Evolutionary conservation across 179 eudicot species (phyloP), one percentile per base, ranked within the genome.

Genomic region (Amaranthus tricolor): DNA sequence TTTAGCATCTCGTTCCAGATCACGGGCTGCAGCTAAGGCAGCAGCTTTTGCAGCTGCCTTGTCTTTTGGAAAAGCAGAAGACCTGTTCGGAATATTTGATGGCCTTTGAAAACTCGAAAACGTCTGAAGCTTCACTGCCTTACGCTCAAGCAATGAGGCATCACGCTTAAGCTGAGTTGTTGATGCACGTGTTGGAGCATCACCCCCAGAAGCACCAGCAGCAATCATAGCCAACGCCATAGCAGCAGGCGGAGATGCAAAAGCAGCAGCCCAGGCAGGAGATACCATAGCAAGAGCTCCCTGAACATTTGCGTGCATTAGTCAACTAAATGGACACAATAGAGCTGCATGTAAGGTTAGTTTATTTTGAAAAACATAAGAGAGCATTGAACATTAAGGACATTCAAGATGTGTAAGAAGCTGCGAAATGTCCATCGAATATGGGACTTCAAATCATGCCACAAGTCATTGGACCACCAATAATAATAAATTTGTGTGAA

Each of bases 141-240:
- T 96, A 31, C 99, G 86, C 83, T 96, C 99, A 49, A 93, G 88
- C 76, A 89, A 71, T 24, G 99, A 91, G 55, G 88, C 80, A 70
- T 96, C 98, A 53, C 97, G 98, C 77, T 83, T 89, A 61, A 93
- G 90, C 44, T 87, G 93, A 52, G 92, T 73, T 68, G 86, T 74
- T 76, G 86, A 73, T 77, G 87, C 89, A 49, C 91, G 94, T 65
- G 97, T 82, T 45, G 87, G 83, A 56, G 84, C 85, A 82, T 96
- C 99, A 17, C 98, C 99, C 61, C 98, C 97, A 77, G 92, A 94
- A 73, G 99, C 96, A 78, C 99, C 99, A 75, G 99, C 99, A 72
- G 97, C 99, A 80, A 96, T 88, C 99, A 96, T 96, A 69, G 99
- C 98, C 79, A 96, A 81, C 65, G 98, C 97, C 99, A 96, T 87